These are phyloP conservation scores for Vigna trinervia DNA, from an alignment of 306 rosid genomes.

Conservation along the genomic window DNA sequence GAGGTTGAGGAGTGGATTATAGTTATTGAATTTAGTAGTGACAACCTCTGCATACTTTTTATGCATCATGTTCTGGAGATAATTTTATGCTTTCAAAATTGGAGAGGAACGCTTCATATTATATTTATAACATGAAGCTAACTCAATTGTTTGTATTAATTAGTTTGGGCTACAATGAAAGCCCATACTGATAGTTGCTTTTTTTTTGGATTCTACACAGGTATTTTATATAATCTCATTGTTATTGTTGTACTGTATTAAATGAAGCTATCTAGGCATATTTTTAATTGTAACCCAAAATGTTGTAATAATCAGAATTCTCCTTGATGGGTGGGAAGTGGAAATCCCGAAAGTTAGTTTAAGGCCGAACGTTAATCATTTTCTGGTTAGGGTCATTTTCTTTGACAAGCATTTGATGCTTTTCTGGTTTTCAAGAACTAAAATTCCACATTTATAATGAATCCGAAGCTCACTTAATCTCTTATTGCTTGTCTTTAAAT, in stretches of 20 bases:
- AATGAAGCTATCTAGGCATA: background rate
- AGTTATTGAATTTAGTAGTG: background rate
- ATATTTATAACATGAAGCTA: background rate
- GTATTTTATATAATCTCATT: background rate
- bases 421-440: background rate
- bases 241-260: background rate
- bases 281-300: background rate
- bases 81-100: conserved; percentile 1
- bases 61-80: conserved; percentile 18
- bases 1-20: conserved; percentile 17
- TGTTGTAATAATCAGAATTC: background rate
- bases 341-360: background rate
- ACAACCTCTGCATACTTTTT: background rate
- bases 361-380: background rate
- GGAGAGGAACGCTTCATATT: background rate
- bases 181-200: background rate
- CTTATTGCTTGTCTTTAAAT: background rate
- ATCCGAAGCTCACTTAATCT: no score
- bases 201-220: background rate
- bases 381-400: background rate
- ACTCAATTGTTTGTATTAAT: background rate
- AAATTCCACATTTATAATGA: background rate
- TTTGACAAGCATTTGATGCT: background rate
- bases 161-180: background rate
- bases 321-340: background rate